Conservation (phyloP, 2,329 filamentous ascomycete genomes). For the Fonsecaea erecta region DNA sequence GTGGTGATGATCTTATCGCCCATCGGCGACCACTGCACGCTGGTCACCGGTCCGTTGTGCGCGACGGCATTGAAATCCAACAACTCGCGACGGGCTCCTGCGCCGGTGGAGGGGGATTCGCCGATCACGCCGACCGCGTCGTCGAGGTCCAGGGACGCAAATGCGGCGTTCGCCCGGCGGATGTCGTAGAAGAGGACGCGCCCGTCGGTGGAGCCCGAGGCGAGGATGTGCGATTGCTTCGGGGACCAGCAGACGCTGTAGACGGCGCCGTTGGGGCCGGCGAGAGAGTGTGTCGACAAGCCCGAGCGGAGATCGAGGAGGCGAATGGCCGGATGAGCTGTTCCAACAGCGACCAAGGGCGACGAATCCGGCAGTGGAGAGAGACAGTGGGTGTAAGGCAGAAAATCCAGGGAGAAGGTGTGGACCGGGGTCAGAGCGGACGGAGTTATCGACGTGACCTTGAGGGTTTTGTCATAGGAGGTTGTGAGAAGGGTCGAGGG, state of each 20-base stretch:
- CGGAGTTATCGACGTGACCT: constrained; percentile 49
- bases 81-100: constrained; percentile 40
- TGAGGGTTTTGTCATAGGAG: constrained; percentile 52
- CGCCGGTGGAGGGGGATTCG: constrained; percentile 36
- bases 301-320: constrained; percentile 86
- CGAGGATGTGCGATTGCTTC: constrained; percentile 70
- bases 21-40: constrained; percentile 80
- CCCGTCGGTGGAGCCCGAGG: constrained; percentile 83
- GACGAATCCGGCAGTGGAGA: constrained; percentile 68
- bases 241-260: constrained; percentile 81
- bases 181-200: constrained; percentile 87
- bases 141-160: constrained; percentile 82
- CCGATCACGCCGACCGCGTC: constrained; percentile 71
- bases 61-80: constrained; percentile 60
- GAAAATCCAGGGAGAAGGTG: constrained; percentile 53
- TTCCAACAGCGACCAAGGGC: constrained; percentile 85
- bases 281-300: constrained; percentile 71
- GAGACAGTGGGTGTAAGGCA: constrained; percentile 68
- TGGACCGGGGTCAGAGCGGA: constrained; percentile 49
- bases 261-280: constrained; percentile 69
- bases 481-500: constrained; percentile 54
- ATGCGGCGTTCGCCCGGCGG: constrained; percentile 72
- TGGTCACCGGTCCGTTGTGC: constrained; percentile 82
- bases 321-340: constrained; percentile 80
- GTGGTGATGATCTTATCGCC: constrained; percentile 76